Evolutionary conservation across 2,329 filamentous ascomycete genomes (phyloP).

Genomic region (Plectosphaerella plurivora): DNA sequence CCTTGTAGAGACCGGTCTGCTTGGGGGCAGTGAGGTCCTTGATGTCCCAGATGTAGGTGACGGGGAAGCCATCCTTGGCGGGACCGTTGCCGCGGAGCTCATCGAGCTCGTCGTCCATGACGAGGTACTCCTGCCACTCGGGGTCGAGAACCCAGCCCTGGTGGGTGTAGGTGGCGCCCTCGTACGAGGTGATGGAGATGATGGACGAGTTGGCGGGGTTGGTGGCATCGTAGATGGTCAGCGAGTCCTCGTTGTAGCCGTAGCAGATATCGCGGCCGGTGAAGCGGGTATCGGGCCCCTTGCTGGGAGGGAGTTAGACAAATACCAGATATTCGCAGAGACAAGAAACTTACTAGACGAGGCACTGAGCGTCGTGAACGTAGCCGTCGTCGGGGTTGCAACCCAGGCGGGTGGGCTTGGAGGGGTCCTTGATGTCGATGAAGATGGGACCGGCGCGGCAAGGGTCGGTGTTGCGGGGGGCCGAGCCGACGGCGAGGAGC

Average conservation of each 20-base stretch:
- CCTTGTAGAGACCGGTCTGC: constrained; percentile 36
- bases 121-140: constrained; percentile 37
- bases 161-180: constrained; percentile 53
- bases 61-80: constrained; percentile 36
- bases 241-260: constrained; percentile 48
- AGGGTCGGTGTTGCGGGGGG: constrained; percentile 28
- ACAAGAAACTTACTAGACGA: constrained; percentile 33
- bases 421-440: constrained; percentile 50
- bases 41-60: constrained; percentile 49
- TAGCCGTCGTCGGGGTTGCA: constrained; percentile 52
- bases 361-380: constrained; percentile 56
- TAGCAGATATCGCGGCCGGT: constrained; percentile 50
- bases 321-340: too few relatives aligned
- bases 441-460: constrained; percentile 52
- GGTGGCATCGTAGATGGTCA: constrained; percentile 51
- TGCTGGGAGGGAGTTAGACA: not conserved
- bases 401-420: constrained; percentile 47
- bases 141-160: constrained; percentile 45
- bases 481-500: constrained; percentile 37
- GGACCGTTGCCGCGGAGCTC: constrained; percentile 35
- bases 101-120: constrained; percentile 51
- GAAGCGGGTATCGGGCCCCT: constrained; percentile 43
- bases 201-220: constrained; percentile 40
- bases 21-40: constrained; percentile 34
- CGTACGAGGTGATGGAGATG: constrained; percentile 48